Evolutionary conservation across 768 basidiomycete genomes (phyloP).

Genomic region (Kwoniella dendrophila): DNA sequence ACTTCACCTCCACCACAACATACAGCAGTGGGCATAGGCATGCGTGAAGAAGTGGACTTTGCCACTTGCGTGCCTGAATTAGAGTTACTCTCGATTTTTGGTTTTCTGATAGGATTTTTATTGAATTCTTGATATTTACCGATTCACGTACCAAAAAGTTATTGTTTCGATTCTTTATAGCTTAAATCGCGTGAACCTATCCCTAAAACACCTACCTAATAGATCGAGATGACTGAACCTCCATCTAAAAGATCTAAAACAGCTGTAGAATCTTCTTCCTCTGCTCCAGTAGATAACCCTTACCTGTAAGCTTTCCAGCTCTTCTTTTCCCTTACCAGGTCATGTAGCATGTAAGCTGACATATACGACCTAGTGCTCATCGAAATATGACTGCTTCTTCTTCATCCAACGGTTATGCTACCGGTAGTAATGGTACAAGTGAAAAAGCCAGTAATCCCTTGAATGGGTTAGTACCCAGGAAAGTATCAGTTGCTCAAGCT

Average conservation of each 20-base stretch:
- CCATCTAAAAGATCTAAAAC: slow-evolving; percentile 31
- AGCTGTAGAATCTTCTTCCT: slow-evolving; percentile 18
- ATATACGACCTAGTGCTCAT: slow-evolving; percentile 3
- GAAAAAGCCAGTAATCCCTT: slow-evolving; percentile 61
- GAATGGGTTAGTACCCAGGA: slow-evolving; percentile 72
- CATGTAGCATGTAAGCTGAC: slow-evolving; percentile 1
- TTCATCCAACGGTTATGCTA: slow-evolving; percentile 29
- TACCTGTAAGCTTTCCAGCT: slow-evolving; percentile 40
- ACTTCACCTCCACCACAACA: slow-evolving; percentile 6
- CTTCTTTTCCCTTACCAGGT: neutral
- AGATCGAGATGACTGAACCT: slow-evolving; percentile 23
- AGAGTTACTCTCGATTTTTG: slow-evolving; percentile 2
- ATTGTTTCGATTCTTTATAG: neutral
- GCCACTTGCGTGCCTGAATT: slow-evolving; percentile 19
- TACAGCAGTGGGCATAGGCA: slow-evolving; percentile 1
- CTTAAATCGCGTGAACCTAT: neutral
- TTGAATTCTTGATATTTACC: neutral
- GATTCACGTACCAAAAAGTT: neutral
- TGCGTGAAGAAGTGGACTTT: neutral
- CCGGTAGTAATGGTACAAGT: slow-evolving; percentile 27
- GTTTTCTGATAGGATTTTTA: neutral
- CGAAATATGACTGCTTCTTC: slow-evolving; percentile 10
- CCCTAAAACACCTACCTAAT: neutral
- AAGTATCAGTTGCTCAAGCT: slow-evolving; percentile 68
- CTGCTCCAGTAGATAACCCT: slow-evolving; percentile 43